A percentile compares a stretch with the other conserved stretches of the same genome.
Evolutionary conservation across 306 rosid species (phyloP).

Genomic region (Gastrolobium villosum): DNA sequence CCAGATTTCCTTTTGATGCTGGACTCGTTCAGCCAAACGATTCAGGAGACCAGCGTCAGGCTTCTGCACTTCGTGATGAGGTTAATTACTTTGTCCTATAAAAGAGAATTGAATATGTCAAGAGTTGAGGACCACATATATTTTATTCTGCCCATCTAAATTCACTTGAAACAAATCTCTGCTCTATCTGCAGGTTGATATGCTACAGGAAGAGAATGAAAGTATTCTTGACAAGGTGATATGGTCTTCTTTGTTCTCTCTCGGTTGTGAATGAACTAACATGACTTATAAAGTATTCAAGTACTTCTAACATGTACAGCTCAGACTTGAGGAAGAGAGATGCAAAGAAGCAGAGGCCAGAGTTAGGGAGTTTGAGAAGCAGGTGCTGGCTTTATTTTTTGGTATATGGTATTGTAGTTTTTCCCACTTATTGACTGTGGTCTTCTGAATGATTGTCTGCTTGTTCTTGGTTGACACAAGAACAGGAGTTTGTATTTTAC

Average conservation of each 20-base stretch:
- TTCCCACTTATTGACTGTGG: slow-evolving; percentile 24
- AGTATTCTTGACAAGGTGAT: slow-evolving; percentile 78
- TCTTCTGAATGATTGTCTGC: slow-evolving; percentile 40
- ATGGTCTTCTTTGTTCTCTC: slow-evolving; percentile 28
- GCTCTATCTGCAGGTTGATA: slow-evolving; percentile 75
- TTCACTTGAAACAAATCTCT: slow-evolving; percentile 38
- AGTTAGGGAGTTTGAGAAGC: slow-evolving; percentile 92
- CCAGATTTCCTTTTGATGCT: slow-evolving; percentile 74
- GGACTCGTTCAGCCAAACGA: slow-evolving; percentile 63
- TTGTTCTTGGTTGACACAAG: slow-evolving; percentile 41
- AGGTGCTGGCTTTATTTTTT: slow-evolving; percentile 63
- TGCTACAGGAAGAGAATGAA: slow-evolving; percentile 89
- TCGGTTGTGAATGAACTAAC: slow-evolving; percentile 16
- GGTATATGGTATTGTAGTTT: slow-evolving; percentile 7
- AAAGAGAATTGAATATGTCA: slow-evolving; percentile 1
- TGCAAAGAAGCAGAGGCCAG: slow-evolving; percentile 86
- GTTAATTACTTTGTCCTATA: slow-evolving; percentile 55
- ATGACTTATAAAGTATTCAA: slow-evolving; percentile 41
- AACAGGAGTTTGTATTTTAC: slow-evolving; percentile 26
- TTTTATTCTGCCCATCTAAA: slow-evolving; percentile 12
- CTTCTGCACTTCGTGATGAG: slow-evolving; percentile 89
- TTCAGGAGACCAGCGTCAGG: slow-evolving; percentile 71
- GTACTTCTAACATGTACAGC: slow-evolving; percentile 66
- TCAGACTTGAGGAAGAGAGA: slow-evolving; percentile 85
- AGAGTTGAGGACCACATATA: not conserved